Percentiles rank a stretch among this genome's conserved stretches.
These are phyloP conservation scores for Gaultheria prostrata DNA, from an alignment of 148 eudicot genomes.

Conservation along the genomic window DNA sequence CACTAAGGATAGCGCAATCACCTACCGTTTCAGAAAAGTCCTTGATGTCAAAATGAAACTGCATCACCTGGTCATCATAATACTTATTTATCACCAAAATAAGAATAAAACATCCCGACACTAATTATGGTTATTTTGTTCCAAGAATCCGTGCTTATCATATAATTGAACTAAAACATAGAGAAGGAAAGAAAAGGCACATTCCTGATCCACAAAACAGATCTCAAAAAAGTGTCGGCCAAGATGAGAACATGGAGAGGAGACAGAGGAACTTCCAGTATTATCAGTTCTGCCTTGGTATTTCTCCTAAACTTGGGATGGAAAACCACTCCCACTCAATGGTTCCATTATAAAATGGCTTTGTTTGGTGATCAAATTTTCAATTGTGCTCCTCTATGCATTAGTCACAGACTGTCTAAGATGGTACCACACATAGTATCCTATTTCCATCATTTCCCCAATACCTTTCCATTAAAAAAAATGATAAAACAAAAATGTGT, in stretches of 20 bases:
- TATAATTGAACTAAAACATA: not conserved
- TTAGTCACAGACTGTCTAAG: not conserved
- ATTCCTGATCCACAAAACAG: not conserved
- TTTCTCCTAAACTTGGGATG: not conserved
- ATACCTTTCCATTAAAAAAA: not conserved
- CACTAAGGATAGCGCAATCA: not conserved
- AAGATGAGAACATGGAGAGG: not conserved
- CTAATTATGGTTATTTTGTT: not conserved
- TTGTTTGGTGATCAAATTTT: not conserved
- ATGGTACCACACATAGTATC: not conserved
- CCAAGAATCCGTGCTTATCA: not conserved
- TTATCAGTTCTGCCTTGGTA: not conserved
- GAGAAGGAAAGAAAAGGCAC: not conserved
- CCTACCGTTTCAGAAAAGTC: not conserved
- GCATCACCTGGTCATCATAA: not conserved
- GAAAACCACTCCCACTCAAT: constrained; percentile 7
- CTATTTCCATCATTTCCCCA: not conserved
- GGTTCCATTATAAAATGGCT: not conserved
- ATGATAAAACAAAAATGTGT: too few species aligned
- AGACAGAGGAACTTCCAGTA: not conserved
- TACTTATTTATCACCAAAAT: not conserved
- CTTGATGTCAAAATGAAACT: not conserved
- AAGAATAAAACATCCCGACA: not conserved
- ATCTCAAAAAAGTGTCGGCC: not conserved
- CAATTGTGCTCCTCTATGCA: constrained; percentile 3